phyloP scores from a whole-genome alignment of 441 rosid genomes.

The Biscutella auriculata region DNA sequence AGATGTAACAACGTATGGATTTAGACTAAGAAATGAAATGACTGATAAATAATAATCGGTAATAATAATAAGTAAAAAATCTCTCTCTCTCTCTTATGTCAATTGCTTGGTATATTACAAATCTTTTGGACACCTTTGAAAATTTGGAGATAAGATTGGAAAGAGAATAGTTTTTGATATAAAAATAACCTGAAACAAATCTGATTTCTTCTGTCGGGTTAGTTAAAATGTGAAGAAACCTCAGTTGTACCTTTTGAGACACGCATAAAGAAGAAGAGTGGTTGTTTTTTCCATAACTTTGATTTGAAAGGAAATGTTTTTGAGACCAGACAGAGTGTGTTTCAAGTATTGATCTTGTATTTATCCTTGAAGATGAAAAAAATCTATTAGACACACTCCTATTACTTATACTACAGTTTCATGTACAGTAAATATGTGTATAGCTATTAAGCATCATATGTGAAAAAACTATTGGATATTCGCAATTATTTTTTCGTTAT shows the following conservation, averaged over 20 bases:
- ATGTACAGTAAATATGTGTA: slow-evolving; percentile 10
- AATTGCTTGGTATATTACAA: background rate
- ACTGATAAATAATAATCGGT: slow-evolving; percentile 14
- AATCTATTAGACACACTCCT: background rate
- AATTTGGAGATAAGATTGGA: slow-evolving; percentile 13
- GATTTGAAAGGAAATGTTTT: slow-evolving; percentile 20
- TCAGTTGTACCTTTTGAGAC: slow-evolving; percentile 19
- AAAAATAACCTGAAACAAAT: slow-evolving; percentile 13
- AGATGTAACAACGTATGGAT: background rate
- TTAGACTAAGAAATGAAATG: background rate
- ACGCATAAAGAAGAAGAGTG: slow-evolving; percentile 13
- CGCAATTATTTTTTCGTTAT: too few relatives aligned
- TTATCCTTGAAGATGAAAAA: slow-evolving; percentile 14
- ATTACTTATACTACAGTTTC: slow-evolving; percentile 11
- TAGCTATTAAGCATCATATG: slow-evolving; percentile 9
- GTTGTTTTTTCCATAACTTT: slow-evolving; percentile 5
- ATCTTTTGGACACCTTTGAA: slow-evolving; percentile 6
- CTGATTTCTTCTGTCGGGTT: slow-evolving; percentile 19
- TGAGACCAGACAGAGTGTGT: slow-evolving; percentile 11
- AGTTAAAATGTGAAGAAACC: slow-evolving; percentile 16
- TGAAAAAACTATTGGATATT: slow-evolving; percentile 9
- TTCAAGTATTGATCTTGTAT: slow-evolving; percentile 22
- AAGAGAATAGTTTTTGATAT: slow-evolving; percentile 12
- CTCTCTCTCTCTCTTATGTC: background rate
- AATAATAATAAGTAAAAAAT: slow-evolving; percentile 9